Evolutionary conservation across 1,139 yeast genomes (phyloP), one percentile per base, ranked within the genome.

Genomic region (Geotrichum phurueaensis): DNA sequence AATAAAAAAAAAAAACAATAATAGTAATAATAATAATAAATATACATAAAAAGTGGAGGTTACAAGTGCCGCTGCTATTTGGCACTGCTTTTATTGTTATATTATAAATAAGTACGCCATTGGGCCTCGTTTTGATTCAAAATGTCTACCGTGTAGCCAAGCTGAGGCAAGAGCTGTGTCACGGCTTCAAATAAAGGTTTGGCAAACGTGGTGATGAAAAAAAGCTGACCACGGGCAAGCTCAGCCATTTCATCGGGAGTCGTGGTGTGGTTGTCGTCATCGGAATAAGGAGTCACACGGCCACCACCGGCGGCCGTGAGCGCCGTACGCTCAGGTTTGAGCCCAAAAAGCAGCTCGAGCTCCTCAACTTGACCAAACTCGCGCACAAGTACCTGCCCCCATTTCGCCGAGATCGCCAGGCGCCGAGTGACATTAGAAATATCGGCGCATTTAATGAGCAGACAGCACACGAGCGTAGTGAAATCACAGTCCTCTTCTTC

Each of bases 381-480:
- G 65, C 87, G 77, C 1, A 87, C 81, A 57, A 92, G 79, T 12
- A 85, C 84, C 65, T 83, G 77, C 3, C 96, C 97, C 97, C 98
- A 92, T 73, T 86, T 86, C 1, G 90, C 82, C 13, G 95, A 86
- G 3, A 90, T 84, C 53, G 82, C 76, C 60, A 89, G 76, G 1
- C 92, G 90, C 62, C 98, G 78, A 2, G 96, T 84, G 29, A 91
- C 97, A 71, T 92, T 92, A 43, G 96, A 89, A 57, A 92, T 91
- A 73, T 92, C 98, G 0, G 97, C 97, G 73, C 96, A 90, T 75
- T 92, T 92, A 64, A 92, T 85, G 63, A 92, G 79, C 63, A 90
- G 75, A 31, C 90, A 82, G 52, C 86, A 79, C 25, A 89, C 76
- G 64, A 90, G 76, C 60, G 63, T 54, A 27, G 63, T 60, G 56